Conservation (phyloP, 2,329 filamentous ascomycete species). For the Cladophialophora exuberans region DNA sequence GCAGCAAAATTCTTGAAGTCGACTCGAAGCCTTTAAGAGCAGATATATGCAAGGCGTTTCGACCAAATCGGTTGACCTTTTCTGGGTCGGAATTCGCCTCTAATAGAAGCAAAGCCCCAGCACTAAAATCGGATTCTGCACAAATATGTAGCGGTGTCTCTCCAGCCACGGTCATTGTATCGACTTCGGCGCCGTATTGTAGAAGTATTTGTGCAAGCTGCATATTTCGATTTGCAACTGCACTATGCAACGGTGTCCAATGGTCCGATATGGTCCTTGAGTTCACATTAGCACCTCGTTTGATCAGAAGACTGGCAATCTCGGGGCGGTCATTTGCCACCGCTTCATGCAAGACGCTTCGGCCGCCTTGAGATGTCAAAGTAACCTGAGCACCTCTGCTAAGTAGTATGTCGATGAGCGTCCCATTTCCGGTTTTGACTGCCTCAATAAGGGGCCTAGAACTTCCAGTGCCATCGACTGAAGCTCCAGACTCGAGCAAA, state of each 20-base stretch:
- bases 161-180: neutral
- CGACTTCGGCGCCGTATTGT: neutral
- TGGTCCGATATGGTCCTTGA: neutral
- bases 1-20: neutral
- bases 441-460: neutral
- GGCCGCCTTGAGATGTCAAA: neutral
- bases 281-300: neutral
- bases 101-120: neutral
- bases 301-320: neutral
- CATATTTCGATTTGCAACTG: neutral
- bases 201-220: neutral
- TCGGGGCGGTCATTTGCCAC: neutral
- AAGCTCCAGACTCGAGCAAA: neutral
- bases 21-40: neutral
- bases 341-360: neutral
- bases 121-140: neutral
- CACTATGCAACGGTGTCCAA: neutral
- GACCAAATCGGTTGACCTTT: neutral
- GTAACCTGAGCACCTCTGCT: neutral
- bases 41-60: neutral
- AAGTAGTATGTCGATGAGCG: neutral
- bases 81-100: neutral
- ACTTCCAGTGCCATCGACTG: neutral
- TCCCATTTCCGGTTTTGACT: neutral
- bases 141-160: neutral